These are phyloP conservation scores for Zygosaccharomyces sapae DNA, from an alignment of 1,139 yeast species.

Conservation along the genomic window DNA sequence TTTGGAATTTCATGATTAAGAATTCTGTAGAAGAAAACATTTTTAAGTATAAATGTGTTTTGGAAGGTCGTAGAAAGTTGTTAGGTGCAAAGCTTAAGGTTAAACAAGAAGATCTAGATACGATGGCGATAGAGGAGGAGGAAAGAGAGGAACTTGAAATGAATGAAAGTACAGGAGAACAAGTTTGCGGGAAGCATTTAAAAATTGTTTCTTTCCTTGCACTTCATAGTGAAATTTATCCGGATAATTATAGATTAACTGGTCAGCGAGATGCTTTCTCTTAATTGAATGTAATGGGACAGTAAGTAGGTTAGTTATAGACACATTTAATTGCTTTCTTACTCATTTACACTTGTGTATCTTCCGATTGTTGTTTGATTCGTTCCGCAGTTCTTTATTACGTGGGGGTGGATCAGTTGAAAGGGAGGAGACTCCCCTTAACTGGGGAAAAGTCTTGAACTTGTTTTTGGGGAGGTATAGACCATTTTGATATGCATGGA, in stretches of 20 bases:
- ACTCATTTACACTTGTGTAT: too few relatives aligned
- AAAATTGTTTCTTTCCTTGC: slow-evolving; percentile 29
- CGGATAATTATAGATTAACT: not conserved
- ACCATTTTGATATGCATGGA: not conserved
- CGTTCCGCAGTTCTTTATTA: not conserved
- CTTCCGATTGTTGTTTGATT: not conserved
- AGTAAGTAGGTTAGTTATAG: not conserved
- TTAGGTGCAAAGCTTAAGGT: slow-evolving; percentile 11
- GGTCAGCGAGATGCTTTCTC: too few relatives aligned
- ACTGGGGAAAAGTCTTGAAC: not conserved
- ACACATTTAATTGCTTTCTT: not conserved
- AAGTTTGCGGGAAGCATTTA: slow-evolving; percentile 30
- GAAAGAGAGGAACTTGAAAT: slow-evolving; percentile 23
- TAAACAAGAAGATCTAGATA: slow-evolving; percentile 12
- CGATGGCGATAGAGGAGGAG: slow-evolving; percentile 13
- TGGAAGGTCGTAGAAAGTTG: slow-evolving; percentile 22
- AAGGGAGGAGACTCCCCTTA: too few relatives aligned
- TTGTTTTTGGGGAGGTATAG: not conserved
- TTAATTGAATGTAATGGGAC: not conserved
- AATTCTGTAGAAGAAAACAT: slow-evolving; percentile 88
- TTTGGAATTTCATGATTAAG: slow-evolving; percentile 84
- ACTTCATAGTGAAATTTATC: not conserved
- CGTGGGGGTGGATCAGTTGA: not conserved
- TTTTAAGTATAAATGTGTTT: slow-evolving; percentile 40
- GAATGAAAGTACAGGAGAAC: slow-evolving; percentile 28